Conservation (phyloP, 305 asterid species). For the Solanum hybrid region DNA sequence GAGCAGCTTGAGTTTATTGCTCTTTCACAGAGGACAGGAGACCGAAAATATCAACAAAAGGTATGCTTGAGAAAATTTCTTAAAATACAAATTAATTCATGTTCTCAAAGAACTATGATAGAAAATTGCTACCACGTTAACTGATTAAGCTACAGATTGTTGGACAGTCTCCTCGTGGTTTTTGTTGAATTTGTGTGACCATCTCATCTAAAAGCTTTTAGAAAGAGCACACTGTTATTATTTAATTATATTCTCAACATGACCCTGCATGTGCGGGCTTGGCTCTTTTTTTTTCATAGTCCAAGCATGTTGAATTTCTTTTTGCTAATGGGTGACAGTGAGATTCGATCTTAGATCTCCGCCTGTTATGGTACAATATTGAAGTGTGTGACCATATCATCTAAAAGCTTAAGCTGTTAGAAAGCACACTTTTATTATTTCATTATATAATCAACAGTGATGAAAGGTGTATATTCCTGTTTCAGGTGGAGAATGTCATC, state of each 20-base stretch:
- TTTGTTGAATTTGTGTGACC: neutral
- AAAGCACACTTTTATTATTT: neutral
- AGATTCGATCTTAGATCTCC: neutral
- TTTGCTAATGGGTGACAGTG: neutral
- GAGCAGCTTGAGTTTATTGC: conserved; percentile 99
- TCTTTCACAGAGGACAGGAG: conserved; percentile 92
- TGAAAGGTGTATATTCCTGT: conserved; percentile 12
- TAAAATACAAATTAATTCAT: neutral
- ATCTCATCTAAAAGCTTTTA: neutral
- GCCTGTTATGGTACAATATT: neutral
- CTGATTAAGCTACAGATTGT: neutral
- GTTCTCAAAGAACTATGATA: neutral
- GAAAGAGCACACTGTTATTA: neutral
- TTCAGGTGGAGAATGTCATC: neutral
- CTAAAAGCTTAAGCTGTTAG: neutral
- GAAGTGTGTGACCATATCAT: neutral
- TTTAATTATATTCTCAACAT: neutral
- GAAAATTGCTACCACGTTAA: neutral
- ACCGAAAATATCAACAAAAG: conserved; percentile 81
- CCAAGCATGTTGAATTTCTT: neutral
- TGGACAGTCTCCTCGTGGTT: neutral
- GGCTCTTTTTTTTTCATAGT: neutral
- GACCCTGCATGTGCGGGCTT: neutral
- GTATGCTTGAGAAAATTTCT: conserved; percentile 19
- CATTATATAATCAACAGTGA: neutral